Evolutionary conservation across 2,329 filamentous ascomycete genomes (phyloP).

Genomic region (Magnaporthiopsis incrustans): DNA sequence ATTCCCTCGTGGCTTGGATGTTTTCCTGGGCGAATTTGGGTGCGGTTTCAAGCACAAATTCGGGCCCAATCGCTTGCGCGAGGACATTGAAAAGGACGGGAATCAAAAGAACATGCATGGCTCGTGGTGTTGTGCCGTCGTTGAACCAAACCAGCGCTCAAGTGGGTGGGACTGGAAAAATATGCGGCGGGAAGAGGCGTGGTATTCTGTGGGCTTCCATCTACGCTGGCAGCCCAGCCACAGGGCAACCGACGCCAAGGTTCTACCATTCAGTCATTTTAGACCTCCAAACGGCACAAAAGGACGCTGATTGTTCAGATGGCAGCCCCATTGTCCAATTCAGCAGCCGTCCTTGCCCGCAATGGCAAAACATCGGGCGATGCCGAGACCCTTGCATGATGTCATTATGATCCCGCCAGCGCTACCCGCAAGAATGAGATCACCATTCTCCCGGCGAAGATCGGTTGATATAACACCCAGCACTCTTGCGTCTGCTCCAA

Average conservation of each 20-base stretch:
- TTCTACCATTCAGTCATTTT: too few relatives aligned
- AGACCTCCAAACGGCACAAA: too few relatives aligned
- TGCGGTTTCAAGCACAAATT: neutral
- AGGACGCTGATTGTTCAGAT: too few relatives aligned
- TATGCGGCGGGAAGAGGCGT: neutral
- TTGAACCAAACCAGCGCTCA: neutral
- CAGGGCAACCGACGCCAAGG: too few relatives aligned
- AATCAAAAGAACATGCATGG: neutral
- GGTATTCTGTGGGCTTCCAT: too few relatives aligned
- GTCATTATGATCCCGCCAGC: neutral
- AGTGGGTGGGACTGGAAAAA: neutral
- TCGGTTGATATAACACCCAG: too few relatives aligned
- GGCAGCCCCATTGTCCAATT: neutral
- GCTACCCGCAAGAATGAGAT: neutral
- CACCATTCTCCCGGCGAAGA: neutral
- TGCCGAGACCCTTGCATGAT: neutral
- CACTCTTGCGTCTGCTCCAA: too few relatives aligned
- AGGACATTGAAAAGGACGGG: neutral
- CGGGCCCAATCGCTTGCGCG: neutral
- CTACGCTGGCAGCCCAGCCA: too few relatives aligned
- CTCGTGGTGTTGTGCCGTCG: neutral
- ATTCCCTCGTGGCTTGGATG: slow-evolving; percentile 2
- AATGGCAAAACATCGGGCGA: neutral
- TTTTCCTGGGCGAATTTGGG: neutral
- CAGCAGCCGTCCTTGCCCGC: neutral